Percentiles rank a stretch among this genome's conserved stretches.
phyloP scores from a whole-genome alignment of 176 grass and related monocot genomes.

The Avena eriantha region DNA sequence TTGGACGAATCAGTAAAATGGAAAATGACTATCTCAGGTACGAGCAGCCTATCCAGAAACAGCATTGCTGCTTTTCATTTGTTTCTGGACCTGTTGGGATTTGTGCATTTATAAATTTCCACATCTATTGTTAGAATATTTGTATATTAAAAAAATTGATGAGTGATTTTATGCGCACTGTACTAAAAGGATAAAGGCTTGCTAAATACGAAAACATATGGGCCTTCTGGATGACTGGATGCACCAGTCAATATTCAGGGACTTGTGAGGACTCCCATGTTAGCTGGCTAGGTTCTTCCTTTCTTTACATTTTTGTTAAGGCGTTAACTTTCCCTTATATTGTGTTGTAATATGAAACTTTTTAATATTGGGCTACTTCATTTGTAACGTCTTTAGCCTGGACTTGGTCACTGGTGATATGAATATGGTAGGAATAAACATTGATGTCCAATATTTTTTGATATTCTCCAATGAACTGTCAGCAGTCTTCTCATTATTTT shows the following conservation, averaged over 20 bases:
- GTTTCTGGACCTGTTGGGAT: neutral
- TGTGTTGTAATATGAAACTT: conserved; percentile 2
- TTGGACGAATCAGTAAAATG: conserved; percentile 79
- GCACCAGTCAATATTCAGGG: conserved; percentile 7
- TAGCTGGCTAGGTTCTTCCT: neutral
- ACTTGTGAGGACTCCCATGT: neutral
- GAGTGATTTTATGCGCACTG: neutral
- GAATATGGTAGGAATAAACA: neutral
- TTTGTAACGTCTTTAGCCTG: neutral
- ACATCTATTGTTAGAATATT: neutral
- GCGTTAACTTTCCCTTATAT: neutral
- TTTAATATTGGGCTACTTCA: neutral
- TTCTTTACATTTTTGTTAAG: conserved; percentile 1
- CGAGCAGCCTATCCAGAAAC: neutral
- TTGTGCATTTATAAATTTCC: neutral
- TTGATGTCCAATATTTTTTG: neutral
- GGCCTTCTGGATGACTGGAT: conserved; percentile 8
- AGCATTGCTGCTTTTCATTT: conserved; percentile 27
- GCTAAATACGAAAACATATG: neutral
- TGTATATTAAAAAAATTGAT: neutral
- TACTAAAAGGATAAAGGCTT: conserved; percentile 5
- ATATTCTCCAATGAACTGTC: neutral
- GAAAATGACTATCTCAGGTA: conserved; percentile 86
- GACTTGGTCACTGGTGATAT: conserved; percentile 15
- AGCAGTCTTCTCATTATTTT: neutral